phyloP scores from a whole-genome alignment of 2,329 filamentous ascomycete genomes.

The Botrytis pseudocinerea region DNA sequence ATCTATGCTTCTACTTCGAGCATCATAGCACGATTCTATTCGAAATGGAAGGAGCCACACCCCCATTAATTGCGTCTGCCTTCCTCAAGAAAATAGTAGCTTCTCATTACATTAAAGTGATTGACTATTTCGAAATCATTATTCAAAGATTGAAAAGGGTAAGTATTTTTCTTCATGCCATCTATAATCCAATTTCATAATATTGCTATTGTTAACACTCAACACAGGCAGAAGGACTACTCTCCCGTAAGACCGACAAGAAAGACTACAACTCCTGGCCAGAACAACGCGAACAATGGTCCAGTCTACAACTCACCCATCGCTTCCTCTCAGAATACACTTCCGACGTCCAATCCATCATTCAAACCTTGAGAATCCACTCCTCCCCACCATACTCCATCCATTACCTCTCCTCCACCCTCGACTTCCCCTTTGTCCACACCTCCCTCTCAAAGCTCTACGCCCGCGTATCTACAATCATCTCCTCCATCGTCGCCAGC shows the following conservation, averaged over 20 bases:
- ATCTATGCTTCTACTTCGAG: constrained; percentile 26
- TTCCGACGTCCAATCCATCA: not conserved
- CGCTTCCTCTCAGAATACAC: constrained; percentile 13
- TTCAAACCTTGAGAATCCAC: not conserved
- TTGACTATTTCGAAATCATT: constrained; percentile 20
- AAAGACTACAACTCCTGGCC: not conserved
- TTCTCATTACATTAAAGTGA: constrained; percentile 24
- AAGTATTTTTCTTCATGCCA: not conserved
- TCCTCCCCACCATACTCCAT: not conserved
- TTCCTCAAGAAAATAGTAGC: constrained; percentile 23
- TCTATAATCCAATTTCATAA: too few relatives aligned
- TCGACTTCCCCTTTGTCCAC: not conserved
- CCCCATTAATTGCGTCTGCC: not conserved
- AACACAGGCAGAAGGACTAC: not conserved
- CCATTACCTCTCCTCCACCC: not conserved
- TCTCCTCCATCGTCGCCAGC: constrained; percentile 2
- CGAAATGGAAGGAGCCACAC: not conserved
- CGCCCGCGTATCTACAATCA: not conserved
- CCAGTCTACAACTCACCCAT: not conserved
- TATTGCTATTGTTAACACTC: not conserved
- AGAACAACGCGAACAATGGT: constrained; percentile 11
- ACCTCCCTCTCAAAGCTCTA: not conserved
- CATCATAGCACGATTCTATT: constrained; percentile 11
- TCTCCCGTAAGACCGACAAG: not conserved
- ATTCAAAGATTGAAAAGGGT: not conserved